phyloP scores from a whole-genome alignment of 2,329 filamentous ascomycete species.

The Hypoxylon sp. region DNA sequence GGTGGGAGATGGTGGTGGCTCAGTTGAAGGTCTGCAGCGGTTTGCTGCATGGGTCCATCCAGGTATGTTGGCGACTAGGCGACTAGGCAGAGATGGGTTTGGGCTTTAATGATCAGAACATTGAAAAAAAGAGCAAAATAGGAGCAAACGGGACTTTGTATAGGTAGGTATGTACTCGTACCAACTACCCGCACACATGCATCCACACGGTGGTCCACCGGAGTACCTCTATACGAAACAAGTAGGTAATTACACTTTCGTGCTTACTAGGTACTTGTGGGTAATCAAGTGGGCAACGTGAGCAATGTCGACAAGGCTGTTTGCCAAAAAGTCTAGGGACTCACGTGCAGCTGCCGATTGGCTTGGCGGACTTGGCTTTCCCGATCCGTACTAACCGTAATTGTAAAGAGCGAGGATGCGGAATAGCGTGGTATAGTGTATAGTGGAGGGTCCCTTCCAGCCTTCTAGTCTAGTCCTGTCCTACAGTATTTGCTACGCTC shows the following conservation, averaged over 20 bases:
- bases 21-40: conserved; percentile 32
- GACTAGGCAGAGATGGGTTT: background rate
- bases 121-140: background rate
- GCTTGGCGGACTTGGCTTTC: conserved; percentile 20
- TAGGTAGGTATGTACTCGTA: conserved; percentile 4
- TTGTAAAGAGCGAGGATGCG: conserved; percentile 19
- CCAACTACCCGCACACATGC: background rate
- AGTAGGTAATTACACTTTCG: conserved; percentile 8
- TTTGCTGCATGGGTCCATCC: conserved; percentile 20
- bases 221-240: conserved; percentile 24
- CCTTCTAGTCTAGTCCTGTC: background rate
- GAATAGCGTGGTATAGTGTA: background rate
- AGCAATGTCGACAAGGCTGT: conserved; percentile 8
- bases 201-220: conserved; percentile 9
- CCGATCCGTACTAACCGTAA: conserved; percentile 30
- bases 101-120: too few relatives aligned
- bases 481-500: background rate
- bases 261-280: conserved; percentile 36
- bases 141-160: conserved; percentile 27
- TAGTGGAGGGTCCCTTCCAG: background rate
- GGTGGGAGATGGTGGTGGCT: conserved; percentile 20
- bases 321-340: conserved; percentile 8
- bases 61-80: background rate
- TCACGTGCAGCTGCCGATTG: conserved; percentile 41
- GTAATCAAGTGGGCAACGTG: conserved; percentile 2